Base-by-base conservation (phyloP, 371 early-diverging fungal species). In the Syncephalis fuscata region DNA sequence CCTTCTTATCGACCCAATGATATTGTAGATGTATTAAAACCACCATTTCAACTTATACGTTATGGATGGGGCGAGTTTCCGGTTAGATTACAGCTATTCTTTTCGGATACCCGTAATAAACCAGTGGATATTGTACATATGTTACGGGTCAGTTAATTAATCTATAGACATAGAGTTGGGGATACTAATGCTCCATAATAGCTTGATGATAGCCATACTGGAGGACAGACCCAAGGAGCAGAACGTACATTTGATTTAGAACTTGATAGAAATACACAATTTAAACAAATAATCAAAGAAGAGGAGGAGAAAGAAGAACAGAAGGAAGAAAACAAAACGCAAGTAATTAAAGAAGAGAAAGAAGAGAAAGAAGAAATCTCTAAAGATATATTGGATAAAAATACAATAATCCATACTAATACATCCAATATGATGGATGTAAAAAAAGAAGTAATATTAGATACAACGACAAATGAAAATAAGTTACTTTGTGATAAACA, bases 1-100 rank as follows among this genome's bases (percentile, higher is more conserved):
- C 86, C 83, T 46, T 82, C 83, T 46, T 94, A 91, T 56, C 75
- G 73, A 41, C 95, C 95, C 0, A 71, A 84, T 49, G 80, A 92
- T 57, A 71, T 89, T 4, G 71, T 92, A 3, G 91, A 88, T 26
- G 71, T 92, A 1, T 60, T 62, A 0, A 70, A 73, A 32, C 76
- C 93, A 0, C 88, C 84, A 0, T 90, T 88, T 54, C 79, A 81
- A 48, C 54, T 92, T 40, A 81, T 81, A 9, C 71, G 90, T 1
- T 71, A 74, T 49, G 95, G 92, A 0, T 94, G 92, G 92, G 95
- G 95, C 5, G 93, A 94, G 61, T 92, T 89, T 50, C 88, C 91
- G 11, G 65, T 92, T 41, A 73, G 88, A 20, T 60, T 90, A 14
- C 82, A 86, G 48, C 45, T 94, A 9, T 75, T 70, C 52, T 92